Base-by-base conservation (phyloP, 2,329 filamentous ascomycete species). In the Monosporascus sp. region DNA sequence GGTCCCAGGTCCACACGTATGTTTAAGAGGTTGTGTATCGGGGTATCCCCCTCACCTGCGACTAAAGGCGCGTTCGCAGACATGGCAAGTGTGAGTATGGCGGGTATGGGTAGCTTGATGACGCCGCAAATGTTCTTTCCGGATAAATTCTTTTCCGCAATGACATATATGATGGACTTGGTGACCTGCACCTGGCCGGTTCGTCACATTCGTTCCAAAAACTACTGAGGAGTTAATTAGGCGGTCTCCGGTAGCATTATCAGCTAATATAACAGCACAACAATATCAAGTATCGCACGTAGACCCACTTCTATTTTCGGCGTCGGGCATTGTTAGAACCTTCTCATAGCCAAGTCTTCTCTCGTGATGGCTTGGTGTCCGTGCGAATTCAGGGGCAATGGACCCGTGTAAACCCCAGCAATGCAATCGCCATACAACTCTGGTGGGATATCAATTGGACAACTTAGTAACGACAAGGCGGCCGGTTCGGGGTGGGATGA, bases 41-140 rank as follows among this genome's bases (percentile, higher is more conserved):
- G 7, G 4, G 6, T 16, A 46, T 14, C 16, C 4, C 9, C 3
- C 52, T 47, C 8, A 53, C 52, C 31, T 40, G 16, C 47, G 40
- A 16, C 47, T 53, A 35, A 53, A 53, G 17, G 52, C 37, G 24
- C 48, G 43, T 11, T 40, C 41, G 24, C 52, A 53, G 5, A 50
- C 27, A 7, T 31, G 47, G 7, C 52, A 53, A 1, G 45, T 43
- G 27, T 53, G 48, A 22, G 52, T 31, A 2, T 8, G 16, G 11
- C n/a, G 35, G 31, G 48, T 11, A n/a, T 53, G 52, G 17, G 40
- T 17, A 37, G 52, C 47, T 40, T 53, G 52, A 20, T 53, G 52
- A 9, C 52, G 47, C 26, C 43, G 37, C 19, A 53, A n/a, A 45
- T 53, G 52, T n/a, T 53, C 48, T 31, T 53, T 53, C 7, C 52